Base-by-base conservation (phyloP, 805 yeast species). In the Wickerhamiella shivajii region DNA sequence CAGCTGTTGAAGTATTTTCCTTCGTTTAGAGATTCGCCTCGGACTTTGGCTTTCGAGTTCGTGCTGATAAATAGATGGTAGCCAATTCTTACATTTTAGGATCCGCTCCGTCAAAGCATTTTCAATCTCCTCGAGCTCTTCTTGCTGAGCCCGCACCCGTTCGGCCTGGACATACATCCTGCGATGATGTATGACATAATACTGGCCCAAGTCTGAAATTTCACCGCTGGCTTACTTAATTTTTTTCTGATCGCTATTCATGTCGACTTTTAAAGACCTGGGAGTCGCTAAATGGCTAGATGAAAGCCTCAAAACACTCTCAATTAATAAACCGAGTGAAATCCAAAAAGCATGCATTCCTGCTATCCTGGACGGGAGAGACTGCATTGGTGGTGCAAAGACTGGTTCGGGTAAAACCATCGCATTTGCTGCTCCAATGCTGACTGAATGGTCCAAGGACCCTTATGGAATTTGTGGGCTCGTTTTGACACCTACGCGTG, bases 361-460 rank as follows among this genome's bases (percentile, higher is more conserved):
- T 1, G 69, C 76, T 37, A 79, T 90, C 37, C 52, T 90, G 24
- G 64, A 63, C 26, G 96, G 93, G 6, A 68, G 74, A 44, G 94
- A 85, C 53, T 85, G 95, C 57, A 87, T 90, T 33, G 99, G 98
- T 33, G 98, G 98, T 27, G 98, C 98, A 20, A 79, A 79, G 54
- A 90, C 98, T 0, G 98, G 98, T 57, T 77, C 93, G 12, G 98
- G 98, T 68, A 90, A 90, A 53, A 90, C 98, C 2, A 74, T 90
- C 15, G 95, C 97, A 1, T 90, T 90, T 65, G 97, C 87, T 1
- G 92, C 83, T n/a, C 98, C 98, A 2, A 87, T 90, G 81, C 61
- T 90, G 36, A 72, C 93, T 1, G 67, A 77, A 49, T 90, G 97
- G 95, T 79, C 96, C 0, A 78, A 76, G 44, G 97, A 90, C 52